phyloP scores from a whole-genome alignment of 2,329 filamentous ascomycete genomes.

The Penicillium sp. region DNA sequence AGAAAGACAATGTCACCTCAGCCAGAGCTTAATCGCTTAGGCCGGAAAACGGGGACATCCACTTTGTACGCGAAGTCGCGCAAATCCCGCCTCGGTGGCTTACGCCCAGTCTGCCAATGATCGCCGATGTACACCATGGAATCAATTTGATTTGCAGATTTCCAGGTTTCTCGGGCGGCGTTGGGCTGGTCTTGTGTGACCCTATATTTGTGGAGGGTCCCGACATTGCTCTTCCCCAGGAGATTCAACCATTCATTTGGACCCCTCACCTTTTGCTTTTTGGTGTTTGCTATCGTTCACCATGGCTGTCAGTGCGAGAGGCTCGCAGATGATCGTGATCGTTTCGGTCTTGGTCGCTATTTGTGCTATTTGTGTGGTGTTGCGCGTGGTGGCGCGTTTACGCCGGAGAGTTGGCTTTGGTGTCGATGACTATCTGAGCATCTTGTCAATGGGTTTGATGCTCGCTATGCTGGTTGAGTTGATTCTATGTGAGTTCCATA shows the following conservation, averaged over 20 bases:
- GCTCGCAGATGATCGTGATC: constrained; percentile 31
- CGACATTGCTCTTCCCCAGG: constrained; percentile 1
- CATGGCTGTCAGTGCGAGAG: constrained; percentile 29
- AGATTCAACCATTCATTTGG: constrained; percentile 15
- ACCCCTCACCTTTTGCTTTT: constrained; percentile 2
- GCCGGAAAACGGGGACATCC: constrained; percentile 7
- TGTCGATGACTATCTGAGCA: constrained; percentile 34
- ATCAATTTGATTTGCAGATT: not conserved
- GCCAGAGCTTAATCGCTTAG: constrained; percentile 5
- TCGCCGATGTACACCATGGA: not conserved
- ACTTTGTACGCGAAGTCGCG: constrained; percentile 4
- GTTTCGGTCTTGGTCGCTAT: constrained; percentile 32
- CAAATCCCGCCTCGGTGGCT: not conserved
- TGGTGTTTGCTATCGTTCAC: constrained; percentile 4
- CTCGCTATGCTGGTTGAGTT: constrained; percentile 34
- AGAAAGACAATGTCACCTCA: constrained; percentile 1
- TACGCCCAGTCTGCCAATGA: not conserved
- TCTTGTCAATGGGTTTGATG: constrained; percentile 26
- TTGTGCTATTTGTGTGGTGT: constrained; percentile 24
- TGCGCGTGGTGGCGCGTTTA: constrained; percentile 29
- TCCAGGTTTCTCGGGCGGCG: not conserved
- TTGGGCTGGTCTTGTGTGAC: not conserved
- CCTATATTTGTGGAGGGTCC: constrained; percentile 9
- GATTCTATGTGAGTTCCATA: constrained; percentile 26
- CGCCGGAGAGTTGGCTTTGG: constrained; percentile 31